Base-by-base conservation (phyloP, 2,329 filamentous ascomycete species). In the Aciculosporium take region DNA sequence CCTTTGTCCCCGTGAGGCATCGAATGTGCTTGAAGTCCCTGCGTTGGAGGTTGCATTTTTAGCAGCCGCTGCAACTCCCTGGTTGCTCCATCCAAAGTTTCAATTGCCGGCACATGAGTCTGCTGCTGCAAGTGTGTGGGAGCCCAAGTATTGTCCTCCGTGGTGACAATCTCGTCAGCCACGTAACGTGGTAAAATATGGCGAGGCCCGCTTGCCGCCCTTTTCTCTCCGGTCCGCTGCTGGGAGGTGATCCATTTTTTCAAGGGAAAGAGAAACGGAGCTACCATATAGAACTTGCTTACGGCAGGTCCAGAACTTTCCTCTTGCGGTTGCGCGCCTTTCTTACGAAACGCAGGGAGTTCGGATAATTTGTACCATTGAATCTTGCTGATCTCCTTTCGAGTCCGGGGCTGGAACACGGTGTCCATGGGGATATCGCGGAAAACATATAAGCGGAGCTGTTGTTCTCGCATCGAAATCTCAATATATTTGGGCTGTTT, bases 281-380 rank as follows among this genome's bases (percentile, higher is more conserved):
- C 87, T 15, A 98, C 91, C 85, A 96, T 95, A 63, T 95, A 98
- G 58, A 95, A 96, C 55, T 89, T 95, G 59, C 84, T 87, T 31
- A 79, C 78, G 51, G 81, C 84, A 3, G 69, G 62, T 12, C 65
- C 64, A 10, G 75, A 62, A 24, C 64, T 62, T 39, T 80, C 71
- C 35, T 76, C 71, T n/a, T 77, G 71, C 13, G 53, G 56, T 41
- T 75, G 69, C 10, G 66, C 66, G 15, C 68, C 68, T 55, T 81
- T 87, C 58, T 82, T 84, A 42, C 79, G 78, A 52, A 85, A 79
- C 0, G 84, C 85, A 1, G 91, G 89, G 21, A 98, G 71, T 46
- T 95, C 87, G 0, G 82, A 83, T 31, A 98, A 67, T 51, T 79
- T 85, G 64, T 93, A 95, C 91, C 91, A 98, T 56, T 85, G 71